phyloP scores from a whole-genome alignment of 2,329 filamentous ascomycete species.

The Xylariaceae sp. region DNA sequence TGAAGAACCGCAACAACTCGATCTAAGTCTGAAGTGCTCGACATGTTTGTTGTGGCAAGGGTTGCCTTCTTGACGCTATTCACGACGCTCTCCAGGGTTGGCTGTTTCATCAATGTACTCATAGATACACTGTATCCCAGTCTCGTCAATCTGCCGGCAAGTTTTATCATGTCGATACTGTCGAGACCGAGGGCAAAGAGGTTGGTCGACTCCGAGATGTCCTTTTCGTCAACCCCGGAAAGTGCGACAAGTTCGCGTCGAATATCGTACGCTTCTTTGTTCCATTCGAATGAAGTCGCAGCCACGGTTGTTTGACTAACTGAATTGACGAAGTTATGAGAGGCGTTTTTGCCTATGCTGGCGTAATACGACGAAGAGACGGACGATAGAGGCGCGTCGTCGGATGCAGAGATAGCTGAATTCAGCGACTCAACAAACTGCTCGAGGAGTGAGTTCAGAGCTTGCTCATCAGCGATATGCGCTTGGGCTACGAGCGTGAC shows the following conservation, averaged over 20 bases:
- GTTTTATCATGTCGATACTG: constrained; percentile 85
- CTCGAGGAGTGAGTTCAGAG: constrained; percentile 37
- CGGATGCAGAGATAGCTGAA: constrained; percentile 22
- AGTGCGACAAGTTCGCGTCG: constrained; percentile 59
- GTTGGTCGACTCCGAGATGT: constrained; percentile 54
- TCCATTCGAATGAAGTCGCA: constrained; percentile 53
- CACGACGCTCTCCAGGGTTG: constrained; percentile 61
- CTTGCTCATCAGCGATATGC: constrained; percentile 31
- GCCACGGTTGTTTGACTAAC: background rate
- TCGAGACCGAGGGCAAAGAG: constrained; percentile 82
- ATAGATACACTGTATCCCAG: constrained; percentile 57
- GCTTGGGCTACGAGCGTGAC: constrained; percentile 57
- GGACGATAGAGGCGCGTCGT: background rate
- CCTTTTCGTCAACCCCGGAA: constrained; percentile 45
- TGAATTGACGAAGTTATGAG: background rate
- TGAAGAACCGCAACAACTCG: constrained; percentile 34
- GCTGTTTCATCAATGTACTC: constrained; percentile 69
- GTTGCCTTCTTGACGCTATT: constrained; percentile 18
- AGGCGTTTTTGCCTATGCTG: background rate
- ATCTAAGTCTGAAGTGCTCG: constrained; percentile 16
- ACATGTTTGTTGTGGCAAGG: background rate
- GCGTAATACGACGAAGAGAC: background rate
- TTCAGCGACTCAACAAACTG: constrained; percentile 34
- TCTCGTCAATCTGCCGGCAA: constrained; percentile 66
- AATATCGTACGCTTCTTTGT: constrained; percentile 45